Conservation (phyloP, 1,284 basidiomycete species). For the Tremellales sp. region DNA sequence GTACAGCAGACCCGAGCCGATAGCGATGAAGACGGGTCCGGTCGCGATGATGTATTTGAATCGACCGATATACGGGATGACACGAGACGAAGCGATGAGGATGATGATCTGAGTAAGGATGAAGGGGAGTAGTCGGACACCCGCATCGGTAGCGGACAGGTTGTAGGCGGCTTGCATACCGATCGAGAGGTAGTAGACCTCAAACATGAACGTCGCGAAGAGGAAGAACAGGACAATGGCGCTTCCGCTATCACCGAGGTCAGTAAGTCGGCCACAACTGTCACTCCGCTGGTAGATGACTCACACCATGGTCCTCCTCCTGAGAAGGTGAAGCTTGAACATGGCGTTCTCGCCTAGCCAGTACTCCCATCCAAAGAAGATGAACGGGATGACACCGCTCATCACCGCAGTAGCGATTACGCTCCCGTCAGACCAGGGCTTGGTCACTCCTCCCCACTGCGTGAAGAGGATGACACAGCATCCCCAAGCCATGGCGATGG, state of each 20-base stretch:
- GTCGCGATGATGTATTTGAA: conserved; percentile 42
- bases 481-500: conserved; percentile 39
- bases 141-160: conserved; percentile 43
- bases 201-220: conserved; percentile 43
- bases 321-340: conserved; percentile 46
- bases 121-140: conserved; percentile 42
- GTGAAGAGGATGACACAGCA: conserved; percentile 37
- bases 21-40: conserved; percentile 35
- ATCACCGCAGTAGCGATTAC: conserved; percentile 48
- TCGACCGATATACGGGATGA: conserved; percentile 39
- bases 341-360: conserved; percentile 46
- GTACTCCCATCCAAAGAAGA: conserved; percentile 44
- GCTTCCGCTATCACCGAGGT: conserved; percentile 23
- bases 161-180: conserved; percentile 42
- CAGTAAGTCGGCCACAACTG: conserved; percentile 1
- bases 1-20: conserved; percentile 43
- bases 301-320: conserved; percentile 39
- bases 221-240: conserved; percentile 28
- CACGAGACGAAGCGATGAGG: conserved; percentile 37
- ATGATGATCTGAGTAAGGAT: conserved; percentile 43
- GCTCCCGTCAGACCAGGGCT: conserved; percentile 41
- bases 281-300: conserved; percentile 7
- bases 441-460: conserved; percentile 45
- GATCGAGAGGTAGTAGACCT: conserved; percentile 41
- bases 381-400: conserved; percentile 33